Evolutionary conservation across 2,329 filamentous ascomycete species (phyloP), one percentile per base, ranked within the genome.

Genomic region (Fusarium virguliforme): DNA sequence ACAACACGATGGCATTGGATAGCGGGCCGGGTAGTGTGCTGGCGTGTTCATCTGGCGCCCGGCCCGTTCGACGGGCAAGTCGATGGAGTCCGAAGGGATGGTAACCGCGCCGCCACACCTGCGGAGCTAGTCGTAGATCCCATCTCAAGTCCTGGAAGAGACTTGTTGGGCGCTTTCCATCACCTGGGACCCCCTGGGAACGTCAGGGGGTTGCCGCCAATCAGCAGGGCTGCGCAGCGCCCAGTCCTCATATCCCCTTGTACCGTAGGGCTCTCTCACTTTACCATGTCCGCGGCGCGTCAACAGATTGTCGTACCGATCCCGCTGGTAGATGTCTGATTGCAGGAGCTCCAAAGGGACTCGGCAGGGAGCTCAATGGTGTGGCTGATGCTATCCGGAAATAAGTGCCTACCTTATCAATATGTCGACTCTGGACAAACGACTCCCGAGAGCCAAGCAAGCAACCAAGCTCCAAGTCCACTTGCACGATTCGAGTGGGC

Each of bases 81-180:
- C 43, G 46, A 70, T 64, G 35, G 64, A 67, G 71, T 35, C 71
- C 65, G 40, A 66, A 71, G 71, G 72, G 67, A 65, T 76, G 72
- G 74, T 70, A 70, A 71, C 65, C 48, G 58, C 32, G 55, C 65
- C 60, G 61, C 56, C 64, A 68, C 61, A 71, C 40, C 60, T 75
- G 66, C 61, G 24, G 51, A 64, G 41, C 62, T 66, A 71, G 64
- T 60, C 35, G 67, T 56, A 67, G 68, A 73, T 75, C 74, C 60
- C 66, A 68, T 64, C 60, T 65, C 48, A 62, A 50, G 57, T 46
- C 58, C 66, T 40, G 60, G 54, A 60, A 46, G 28, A 18, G 63
- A 41, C 61, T 64, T 46, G 50, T 35, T 69, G 61, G 40, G 53
- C 46, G 46, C 54, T 32, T 46, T 40, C 37, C 30, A 58, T 59